A percentile compares a stretch with the other conserved stretches of the same genome.
Evolutionary conservation across 345 rosid genomes (phyloP).

Genomic region (Eucalyptus marginata): DNA sequence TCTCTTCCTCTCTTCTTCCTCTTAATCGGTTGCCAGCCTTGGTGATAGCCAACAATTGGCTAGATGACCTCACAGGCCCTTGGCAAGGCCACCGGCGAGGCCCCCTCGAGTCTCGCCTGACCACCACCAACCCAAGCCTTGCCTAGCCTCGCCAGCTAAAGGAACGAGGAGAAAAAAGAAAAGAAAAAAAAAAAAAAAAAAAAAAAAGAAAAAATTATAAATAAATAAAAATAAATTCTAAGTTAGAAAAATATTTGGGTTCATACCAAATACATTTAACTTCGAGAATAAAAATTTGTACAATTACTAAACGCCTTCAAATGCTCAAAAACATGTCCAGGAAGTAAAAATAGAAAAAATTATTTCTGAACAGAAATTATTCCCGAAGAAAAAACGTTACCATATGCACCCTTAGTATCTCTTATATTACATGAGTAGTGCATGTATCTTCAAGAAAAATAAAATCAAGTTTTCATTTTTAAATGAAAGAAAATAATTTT

Average conservation of each 20-base stretch:
- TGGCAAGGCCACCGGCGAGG: fast-evolving
- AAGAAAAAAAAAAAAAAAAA: too few species aligned
- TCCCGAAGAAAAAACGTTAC: fast-evolving
- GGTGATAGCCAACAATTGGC: fast-evolving
- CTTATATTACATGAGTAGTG: background rate
- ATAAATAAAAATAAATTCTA: too few species aligned
- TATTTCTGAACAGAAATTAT: fast-evolving
- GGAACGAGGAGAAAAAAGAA: too few species aligned
- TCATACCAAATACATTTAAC: too few species aligned
- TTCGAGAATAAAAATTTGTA: fast-evolving
- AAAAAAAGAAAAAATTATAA: fast-evolving
- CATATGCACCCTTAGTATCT: fast-evolving
- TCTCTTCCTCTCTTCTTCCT: too few species aligned
- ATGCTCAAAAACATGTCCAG: fast-evolving
- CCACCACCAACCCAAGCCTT: fast-evolving
- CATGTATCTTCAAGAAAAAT: background rate
- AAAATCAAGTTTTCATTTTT: background rate
- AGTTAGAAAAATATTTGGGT: too few species aligned
- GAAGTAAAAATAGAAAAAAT: too few species aligned
- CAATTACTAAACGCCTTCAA: too few species aligned
- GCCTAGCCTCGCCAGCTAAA: fast-evolving
- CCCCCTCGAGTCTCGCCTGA: fast-evolving
- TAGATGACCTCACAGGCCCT: too few species aligned
- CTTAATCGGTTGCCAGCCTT: too few species aligned
- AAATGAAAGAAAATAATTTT: background rate